A percentile compares a stretch with the other conserved stretches of the same genome.
phyloP scores from a whole-genome alignment of 495 filamentous ascomycete species.

The Hypoxylon fragiforme region DNA sequence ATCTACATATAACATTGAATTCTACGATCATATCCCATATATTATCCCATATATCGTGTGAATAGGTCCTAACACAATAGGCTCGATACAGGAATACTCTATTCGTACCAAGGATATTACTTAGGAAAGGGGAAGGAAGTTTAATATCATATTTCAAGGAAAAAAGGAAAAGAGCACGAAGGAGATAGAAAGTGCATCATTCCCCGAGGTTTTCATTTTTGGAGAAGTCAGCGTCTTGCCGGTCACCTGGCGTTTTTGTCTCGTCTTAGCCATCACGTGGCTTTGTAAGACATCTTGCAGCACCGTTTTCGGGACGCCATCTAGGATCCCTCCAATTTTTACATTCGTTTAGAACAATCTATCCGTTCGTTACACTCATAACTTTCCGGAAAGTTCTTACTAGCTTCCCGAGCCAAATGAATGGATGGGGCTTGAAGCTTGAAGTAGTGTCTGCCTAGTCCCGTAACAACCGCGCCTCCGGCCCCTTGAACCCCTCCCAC shows the following conservation, averaged over 20 bases:
- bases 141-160: too few species aligned
- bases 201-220: slow-evolving; percentile 14
- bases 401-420: slow-evolving; percentile 5
- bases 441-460: background rate
- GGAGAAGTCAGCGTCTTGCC: slow-evolving; percentile 11
- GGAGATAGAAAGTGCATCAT: too few species aligned
- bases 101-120: background rate
- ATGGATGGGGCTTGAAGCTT: slow-evolving; percentile 10
- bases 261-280: slow-evolving; percentile 28
- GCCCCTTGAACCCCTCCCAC: slow-evolving; percentile 3
- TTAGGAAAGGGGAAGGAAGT: background rate
- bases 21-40: background rate
- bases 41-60: too few species aligned
- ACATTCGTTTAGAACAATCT: slow-evolving; percentile 1
- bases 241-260: slow-evolving; percentile 7
- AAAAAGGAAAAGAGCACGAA: background rate
- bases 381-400: background rate
- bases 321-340: background rate
- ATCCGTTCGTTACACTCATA: slow-evolving; percentile 1
- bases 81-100: background rate
- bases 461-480: slow-evolving; percentile 10
- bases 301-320: slow-evolving; percentile 21
- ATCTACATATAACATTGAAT: background rate
- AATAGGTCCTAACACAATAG: too few species aligned
- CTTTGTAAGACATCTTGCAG: slow-evolving; percentile 21